These are phyloP conservation scores for Rhizophagus clarus DNA, from an alignment of 192 early-diverging fungal species.

Conservation along the genomic window DNA sequence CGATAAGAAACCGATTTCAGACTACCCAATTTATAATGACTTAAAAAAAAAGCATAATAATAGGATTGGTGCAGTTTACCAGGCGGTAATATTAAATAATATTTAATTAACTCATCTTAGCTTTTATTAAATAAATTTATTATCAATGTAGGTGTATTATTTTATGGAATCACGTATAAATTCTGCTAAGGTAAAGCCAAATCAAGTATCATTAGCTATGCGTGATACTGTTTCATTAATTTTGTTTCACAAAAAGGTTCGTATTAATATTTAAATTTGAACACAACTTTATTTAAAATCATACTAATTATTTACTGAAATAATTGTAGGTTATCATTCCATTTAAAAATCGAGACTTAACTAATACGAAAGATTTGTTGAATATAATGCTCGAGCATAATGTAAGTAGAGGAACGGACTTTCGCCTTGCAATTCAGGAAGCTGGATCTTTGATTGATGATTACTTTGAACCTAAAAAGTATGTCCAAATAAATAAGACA, in stretches of 20 bases:
- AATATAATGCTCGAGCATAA: neutral
- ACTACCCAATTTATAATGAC: neutral
- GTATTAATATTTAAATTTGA: neutral
- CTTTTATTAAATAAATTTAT: neutral
- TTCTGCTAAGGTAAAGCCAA: neutral
- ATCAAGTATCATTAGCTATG: neutral
- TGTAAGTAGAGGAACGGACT: neutral
- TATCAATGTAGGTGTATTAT: neutral
- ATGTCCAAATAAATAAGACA: no score
- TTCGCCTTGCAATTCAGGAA: constrained; percentile 9
- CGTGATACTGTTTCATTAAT: constrained; percentile 29
- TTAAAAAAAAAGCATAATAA: constrained; percentile 11
- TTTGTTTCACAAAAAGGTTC: constrained; percentile 8
- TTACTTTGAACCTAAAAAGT: constrained; percentile 6
- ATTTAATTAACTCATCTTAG: neutral
- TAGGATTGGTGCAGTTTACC: constrained; percentile 29
- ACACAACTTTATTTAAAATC: neutral
- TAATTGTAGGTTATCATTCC: neutral
- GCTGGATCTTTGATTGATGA: neutral
- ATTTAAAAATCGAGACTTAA: constrained; percentile 18
- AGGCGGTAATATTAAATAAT: constrained; percentile 4
- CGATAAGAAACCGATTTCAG: constrained; percentile 3
- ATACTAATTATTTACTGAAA: neutral
- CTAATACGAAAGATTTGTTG: neutral
- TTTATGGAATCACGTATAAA: constrained; percentile 27